A percentile compares a stretch with the other conserved stretches of the same genome.
phyloP scores from a whole-genome alignment of 1,284 basidiomycete genomes.

The Heterobasidion occidentale region DNA sequence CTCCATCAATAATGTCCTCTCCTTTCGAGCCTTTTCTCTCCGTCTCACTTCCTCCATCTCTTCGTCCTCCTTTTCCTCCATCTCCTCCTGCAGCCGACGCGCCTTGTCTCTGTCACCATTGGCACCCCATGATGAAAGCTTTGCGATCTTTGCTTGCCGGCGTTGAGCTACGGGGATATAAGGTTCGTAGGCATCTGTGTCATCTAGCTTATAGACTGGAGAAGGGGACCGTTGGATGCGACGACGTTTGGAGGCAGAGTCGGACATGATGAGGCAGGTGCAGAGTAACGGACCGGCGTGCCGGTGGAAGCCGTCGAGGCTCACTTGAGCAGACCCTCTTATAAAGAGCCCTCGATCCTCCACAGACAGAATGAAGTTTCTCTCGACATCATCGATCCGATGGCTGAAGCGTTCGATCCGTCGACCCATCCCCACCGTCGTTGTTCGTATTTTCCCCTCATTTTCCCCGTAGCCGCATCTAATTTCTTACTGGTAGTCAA shows the following conservation, averaged over 20 bases:
- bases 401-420: constrained; percentile 42
- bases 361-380: neutral
- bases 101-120: constrained; percentile 48
- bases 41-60: constrained; percentile 70
- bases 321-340: no score
- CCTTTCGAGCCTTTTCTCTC: constrained; percentile 69
- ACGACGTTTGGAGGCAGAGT: constrained; percentile 31
- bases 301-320: no score
- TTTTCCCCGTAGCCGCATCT: no score
- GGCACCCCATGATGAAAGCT: constrained; percentile 55
- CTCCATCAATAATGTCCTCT: constrained; percentile 81
- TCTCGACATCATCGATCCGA: neutral
- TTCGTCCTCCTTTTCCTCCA: constrained; percentile 65
- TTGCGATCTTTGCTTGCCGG: constrained; percentile 73
- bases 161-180: constrained; percentile 89
- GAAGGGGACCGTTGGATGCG: constrained; percentile 49
- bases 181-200: constrained; percentile 66
- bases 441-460: constrained; percentile 32
- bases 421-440: constrained; percentile 66
- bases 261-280: constrained; percentile 4
- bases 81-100: constrained; percentile 45
- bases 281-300: neutral
- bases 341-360: no score
- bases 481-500: constrained; percentile 41
- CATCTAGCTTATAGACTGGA: constrained; percentile 56